Conservation (phyloP, 345 rosid species). For the Salix purpurea region DNA sequence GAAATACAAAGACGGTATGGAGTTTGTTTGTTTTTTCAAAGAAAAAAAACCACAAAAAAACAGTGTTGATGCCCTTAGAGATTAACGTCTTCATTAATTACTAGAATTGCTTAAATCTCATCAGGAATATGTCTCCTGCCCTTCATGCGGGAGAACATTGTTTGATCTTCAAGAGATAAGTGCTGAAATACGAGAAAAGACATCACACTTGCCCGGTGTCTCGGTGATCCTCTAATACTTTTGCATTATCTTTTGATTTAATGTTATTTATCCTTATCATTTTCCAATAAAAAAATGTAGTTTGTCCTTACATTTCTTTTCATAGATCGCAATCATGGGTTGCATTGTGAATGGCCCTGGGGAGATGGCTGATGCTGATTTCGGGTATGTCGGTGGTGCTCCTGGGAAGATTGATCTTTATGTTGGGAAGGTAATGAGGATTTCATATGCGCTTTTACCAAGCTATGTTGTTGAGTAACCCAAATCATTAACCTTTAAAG, state of each 20-base stretch:
- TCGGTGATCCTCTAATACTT: constrained; percentile 49
- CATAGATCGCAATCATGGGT: constrained; percentile 94
- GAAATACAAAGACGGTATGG: constrained; percentile 92
- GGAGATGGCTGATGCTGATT: constrained; percentile 99
- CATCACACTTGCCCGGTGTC: constrained; percentile 94
- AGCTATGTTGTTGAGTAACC: background rate
- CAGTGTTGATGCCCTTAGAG: background rate
- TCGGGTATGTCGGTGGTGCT: constrained; percentile 93
- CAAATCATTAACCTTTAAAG: background rate
- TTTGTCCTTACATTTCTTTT: background rate
- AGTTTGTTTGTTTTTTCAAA: background rate
- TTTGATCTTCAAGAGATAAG: constrained; percentile 97
- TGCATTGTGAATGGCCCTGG: constrained; percentile 99
- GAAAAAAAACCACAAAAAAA: background rate
- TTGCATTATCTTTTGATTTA: background rate
- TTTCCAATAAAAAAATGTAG: background rate
- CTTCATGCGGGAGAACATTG: constrained; percentile 94
- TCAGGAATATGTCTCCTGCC: constrained; percentile 96
- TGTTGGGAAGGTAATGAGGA: constrained; percentile 75
- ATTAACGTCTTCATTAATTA: background rate
- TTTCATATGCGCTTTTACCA: background rate
- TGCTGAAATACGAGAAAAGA: constrained; percentile 85
- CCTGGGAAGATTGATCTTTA: constrained; percentile 97
- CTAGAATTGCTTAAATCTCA: constrained; percentile 10
- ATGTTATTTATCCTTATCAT: background rate